Evolutionary conservation across 2,329 filamentous ascomycete genomes (phyloP), one percentile per base, ranked within the genome.

Genomic region (Colletotrichum sp.): DNA sequence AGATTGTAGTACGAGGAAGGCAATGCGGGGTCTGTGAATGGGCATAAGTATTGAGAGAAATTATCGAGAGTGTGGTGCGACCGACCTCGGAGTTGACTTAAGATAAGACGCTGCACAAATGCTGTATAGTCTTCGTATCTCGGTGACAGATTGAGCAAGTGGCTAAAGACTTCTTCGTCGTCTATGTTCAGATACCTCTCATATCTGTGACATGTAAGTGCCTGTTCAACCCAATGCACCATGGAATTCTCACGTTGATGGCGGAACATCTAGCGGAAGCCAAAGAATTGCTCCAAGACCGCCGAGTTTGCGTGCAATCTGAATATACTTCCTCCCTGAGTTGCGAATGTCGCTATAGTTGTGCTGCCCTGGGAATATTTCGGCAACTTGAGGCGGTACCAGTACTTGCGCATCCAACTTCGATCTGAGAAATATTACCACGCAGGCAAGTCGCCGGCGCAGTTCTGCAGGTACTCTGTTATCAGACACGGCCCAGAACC

Each of bases 111-210:
- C 34, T 80, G 81, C 2, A 81, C 79, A 15, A 82, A 79, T 2
- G 60, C 26, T 2, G 69, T 74, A 15, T 81, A 78, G 18, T 78
- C 58, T 4, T 77, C 75, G 3, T 75, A 74, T 1, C 73, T 67
- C 3, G 77, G 67, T 0, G 78, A 78, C 1, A 84, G 55, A 1
- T 74, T 78, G 2, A 64, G 38, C 4, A 84, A 38, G 57, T 84
- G 83, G 10, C 67, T 72, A n/a, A 84, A 82, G 0, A 79, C 76
- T 8, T 81, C 79, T 6, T 80, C 80, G 15, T 84, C 83, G 8
- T 84, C 83, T 76, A 83, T 80, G 28, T 82, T 82, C 1, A 84
- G 67, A 72, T 84, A 84, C 38, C 83, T 76, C 64, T 84, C 83
- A 12, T 83, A 84, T 7, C 83, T 82, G 67, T 6, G 15, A 4